These are phyloP conservation scores for Angomonas ambiguus DNA, from an alignment of 208 protist genomes.

Conservation along the genomic window DNA sequence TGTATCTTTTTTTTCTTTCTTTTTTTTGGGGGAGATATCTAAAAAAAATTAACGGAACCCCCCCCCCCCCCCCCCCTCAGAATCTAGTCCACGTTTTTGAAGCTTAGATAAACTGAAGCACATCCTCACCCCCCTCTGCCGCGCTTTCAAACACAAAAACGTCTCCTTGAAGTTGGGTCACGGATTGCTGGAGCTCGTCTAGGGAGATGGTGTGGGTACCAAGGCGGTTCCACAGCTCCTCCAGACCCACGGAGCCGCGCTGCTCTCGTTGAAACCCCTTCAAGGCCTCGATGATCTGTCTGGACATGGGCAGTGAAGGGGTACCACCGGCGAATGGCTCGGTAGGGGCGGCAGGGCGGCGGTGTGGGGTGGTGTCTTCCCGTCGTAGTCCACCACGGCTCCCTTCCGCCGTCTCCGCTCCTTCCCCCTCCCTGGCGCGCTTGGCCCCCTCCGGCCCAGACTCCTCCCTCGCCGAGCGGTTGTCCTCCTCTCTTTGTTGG, in stretches of 20 bases:
- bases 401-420: neutral
- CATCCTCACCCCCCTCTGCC: conserved; percentile 48
- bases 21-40: too few species aligned
- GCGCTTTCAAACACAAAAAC: conserved; percentile 68
- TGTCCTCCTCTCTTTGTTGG: conserved; percentile 64
- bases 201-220: conserved; percentile 22
- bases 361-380: conserved; percentile 12
- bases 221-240: conserved; percentile 48
- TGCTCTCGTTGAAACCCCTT: conserved; percentile 69
- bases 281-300: conserved; percentile 40
- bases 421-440: conserved; percentile 1
- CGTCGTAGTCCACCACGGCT: neutral
- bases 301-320: conserved; percentile 19
- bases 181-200: conserved; percentile 30
- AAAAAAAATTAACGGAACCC: too few species aligned
- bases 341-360: neutral
- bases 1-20: too few species aligned
- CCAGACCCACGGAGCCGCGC: conserved; percentile 34
- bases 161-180: conserved; percentile 59
- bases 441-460: neutral
- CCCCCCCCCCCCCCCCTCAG: too few species aligned
- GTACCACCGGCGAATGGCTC: conserved; percentile 7
- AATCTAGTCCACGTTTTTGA: neutral
- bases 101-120: conserved; percentile 68
- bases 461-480: conserved; percentile 39